Evolutionary conservation across 257 asterid genomes (phyloP), one percentile per base, ranked within the genome.

Genomic region (Scutellaria barbata): DNA sequence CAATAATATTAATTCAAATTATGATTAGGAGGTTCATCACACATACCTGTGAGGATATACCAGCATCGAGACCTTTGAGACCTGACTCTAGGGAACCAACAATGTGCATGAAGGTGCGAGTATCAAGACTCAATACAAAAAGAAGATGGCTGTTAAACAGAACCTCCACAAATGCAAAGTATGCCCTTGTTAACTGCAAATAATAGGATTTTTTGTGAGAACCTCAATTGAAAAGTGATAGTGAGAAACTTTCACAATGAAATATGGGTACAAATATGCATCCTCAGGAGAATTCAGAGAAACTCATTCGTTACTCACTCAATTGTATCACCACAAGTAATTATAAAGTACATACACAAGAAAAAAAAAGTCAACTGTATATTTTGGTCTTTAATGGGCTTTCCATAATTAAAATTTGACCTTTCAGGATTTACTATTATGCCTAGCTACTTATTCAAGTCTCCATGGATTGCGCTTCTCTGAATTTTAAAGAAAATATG

Each of bases 61-160:
- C 82, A 77, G 87, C 77, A 79, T 94, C 98, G 11, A 91, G 92
- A 79, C 96, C 96, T 82, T 87, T 94, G 73, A 94, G 93, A 73
- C 99, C 99, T 14, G 96, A 91, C 78, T 89, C 96, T 43, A 94
- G 97, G 8, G 99, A 94, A 47, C 99, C 91, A 75, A 85, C 92
- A 74, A 94, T 86, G 79, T 91, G 95, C 87, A 79, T 81, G 84
- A 94, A 94, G 72, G 96, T 87, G 73, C 39, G 92, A 45, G 95
- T 76, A 78, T 88, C 96, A 74, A 94, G 93, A 71, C 87, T 88
- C 84, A 86, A 78, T 57, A 88, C 83, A 72, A 89, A 88, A 68
- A 69, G 77, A 48, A 89, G 87, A 81, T 94, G 96, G 87, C 86
- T 86, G 81, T 72, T 88, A 81, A 94, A 91, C 50, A 94, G 87